Conservation (phyloP, 1,284 basidiomycete genomes). For the Cutaneotrichosporon mucoides region DNA sequence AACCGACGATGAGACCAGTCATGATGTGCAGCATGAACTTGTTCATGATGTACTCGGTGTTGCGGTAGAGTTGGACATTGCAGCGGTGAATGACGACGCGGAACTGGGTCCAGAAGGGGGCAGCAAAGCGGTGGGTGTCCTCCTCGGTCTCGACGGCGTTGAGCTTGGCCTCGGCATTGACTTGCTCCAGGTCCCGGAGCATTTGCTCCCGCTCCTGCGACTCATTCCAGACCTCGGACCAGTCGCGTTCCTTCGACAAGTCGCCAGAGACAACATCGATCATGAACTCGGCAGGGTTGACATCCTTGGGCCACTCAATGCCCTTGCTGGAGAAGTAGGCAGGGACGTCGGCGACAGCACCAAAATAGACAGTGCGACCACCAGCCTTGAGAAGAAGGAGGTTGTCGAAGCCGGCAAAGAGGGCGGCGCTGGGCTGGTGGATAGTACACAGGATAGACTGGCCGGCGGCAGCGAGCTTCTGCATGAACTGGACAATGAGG, state of each 20-base stretch:
- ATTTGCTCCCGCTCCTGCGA: slow-evolving; percentile 48
- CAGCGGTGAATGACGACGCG: slow-evolving; percentile 37
- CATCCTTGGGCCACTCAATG: slow-evolving; percentile 46
- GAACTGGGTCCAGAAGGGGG: slow-evolving; percentile 33
- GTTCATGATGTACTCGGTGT: slow-evolving; percentile 45
- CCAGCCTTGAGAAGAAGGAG: slow-evolving; percentile 54
- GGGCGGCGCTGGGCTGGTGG: slow-evolving; percentile 63
- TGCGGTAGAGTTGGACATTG: slow-evolving; percentile 37
- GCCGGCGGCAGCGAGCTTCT: slow-evolving; percentile 54
- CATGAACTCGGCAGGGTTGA: slow-evolving; percentile 54
- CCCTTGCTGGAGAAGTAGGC: slow-evolving; percentile 50
- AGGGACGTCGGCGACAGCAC: slow-evolving; percentile 53
- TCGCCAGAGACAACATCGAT: slow-evolving; percentile 46
- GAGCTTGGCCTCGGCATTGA: slow-evolving; percentile 13
- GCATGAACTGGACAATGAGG: slow-evolving; percentile 57
- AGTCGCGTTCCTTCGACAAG: slow-evolving; percentile 52
- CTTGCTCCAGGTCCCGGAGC: slow-evolving; percentile 48
- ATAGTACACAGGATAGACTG: slow-evolving; percentile 53
- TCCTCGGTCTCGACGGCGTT: slow-evolving; percentile 6
- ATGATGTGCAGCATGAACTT: slow-evolving; percentile 36
- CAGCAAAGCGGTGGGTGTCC: slow-evolving; percentile 39
- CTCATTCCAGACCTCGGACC: slow-evolving; percentile 66
- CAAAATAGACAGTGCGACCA: slow-evolving; percentile 57
- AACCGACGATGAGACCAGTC: slow-evolving; percentile 43
- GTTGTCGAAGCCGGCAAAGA: slow-evolving; percentile 66